Evolutionary conservation across 176 grass and related monocot genomes (phyloP).

Genomic region (Areca catechu): DNA sequence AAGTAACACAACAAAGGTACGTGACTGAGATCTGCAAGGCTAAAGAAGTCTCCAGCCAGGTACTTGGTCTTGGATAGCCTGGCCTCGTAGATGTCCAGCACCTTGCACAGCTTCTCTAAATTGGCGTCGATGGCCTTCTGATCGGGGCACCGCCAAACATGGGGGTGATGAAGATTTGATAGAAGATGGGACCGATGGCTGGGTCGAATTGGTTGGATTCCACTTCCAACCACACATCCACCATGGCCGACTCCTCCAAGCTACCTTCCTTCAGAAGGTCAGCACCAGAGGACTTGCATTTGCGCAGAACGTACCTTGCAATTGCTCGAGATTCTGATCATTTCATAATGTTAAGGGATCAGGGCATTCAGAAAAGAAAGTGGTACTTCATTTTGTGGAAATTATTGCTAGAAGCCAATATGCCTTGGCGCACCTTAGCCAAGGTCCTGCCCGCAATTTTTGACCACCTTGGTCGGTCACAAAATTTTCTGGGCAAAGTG

Average conservation of each 20-base stretch:
- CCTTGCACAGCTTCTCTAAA: constrained; percentile 43
- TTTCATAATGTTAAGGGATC: background rate
- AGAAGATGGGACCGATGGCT: constrained; percentile 27
- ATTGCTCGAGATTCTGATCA: constrained; percentile 59
- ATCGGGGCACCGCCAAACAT: constrained; percentile 29
- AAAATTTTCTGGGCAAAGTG: too few relatives aligned
- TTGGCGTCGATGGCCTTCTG: constrained; percentile 26
- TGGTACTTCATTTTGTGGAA: too few relatives aligned
- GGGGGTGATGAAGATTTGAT: constrained; percentile 19
- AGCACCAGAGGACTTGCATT: constrained; percentile 28
- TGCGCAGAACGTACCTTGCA: constrained; percentile 36
- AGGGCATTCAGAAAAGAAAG: too few relatives aligned
- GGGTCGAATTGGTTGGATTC: constrained; percentile 47
- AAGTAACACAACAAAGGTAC: constrained; percentile 24
- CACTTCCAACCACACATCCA: constrained; percentile 60
- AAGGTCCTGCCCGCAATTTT: too few relatives aligned
- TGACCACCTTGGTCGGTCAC: too few relatives aligned
- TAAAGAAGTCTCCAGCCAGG: constrained; percentile 62
- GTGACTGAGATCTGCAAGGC: constrained; percentile 49
- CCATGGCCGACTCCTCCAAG: constrained; percentile 36
- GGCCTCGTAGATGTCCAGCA: constrained; percentile 50
- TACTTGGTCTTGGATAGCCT: constrained; percentile 38
- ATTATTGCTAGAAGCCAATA: too few relatives aligned
- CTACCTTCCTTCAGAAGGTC: constrained; percentile 36
- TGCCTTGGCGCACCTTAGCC: too few relatives aligned